Percentiles rank a stretch among this genome's conserved stretches.
phyloP scores from a whole-genome alignment of 805 yeast species.

The Candida tammaniensis region DNA sequence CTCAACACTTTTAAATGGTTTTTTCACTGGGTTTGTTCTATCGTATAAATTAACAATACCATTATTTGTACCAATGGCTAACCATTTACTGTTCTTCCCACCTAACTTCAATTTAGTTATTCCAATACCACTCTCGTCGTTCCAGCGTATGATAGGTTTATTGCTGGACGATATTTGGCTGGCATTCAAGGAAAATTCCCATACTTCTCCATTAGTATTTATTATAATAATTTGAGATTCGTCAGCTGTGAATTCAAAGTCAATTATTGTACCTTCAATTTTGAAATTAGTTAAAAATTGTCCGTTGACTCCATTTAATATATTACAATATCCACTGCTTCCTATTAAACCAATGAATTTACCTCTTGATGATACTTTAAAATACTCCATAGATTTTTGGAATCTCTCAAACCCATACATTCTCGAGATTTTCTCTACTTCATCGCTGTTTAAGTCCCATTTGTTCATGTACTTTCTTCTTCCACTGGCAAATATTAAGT shows the following conservation, averaged over 20 bases:
- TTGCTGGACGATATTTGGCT: slow-evolving; percentile 17
- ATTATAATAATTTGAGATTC: slow-evolving; percentile 49
- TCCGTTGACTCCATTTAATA: slow-evolving; percentile 74
- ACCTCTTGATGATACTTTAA: slow-evolving; percentile 74
- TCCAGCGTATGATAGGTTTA: slow-evolving; percentile 66
- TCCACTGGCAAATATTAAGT: slow-evolving; percentile 77
- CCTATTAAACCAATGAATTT: slow-evolving; percentile 73
- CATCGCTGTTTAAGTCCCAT: slow-evolving; percentile 76
- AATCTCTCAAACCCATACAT: slow-evolving; percentile 87
- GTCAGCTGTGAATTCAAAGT: slow-evolving; percentile 64
- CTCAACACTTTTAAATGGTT: slow-evolving; percentile 66
- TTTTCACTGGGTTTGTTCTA: slow-evolving; percentile 36
- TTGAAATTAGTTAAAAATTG: slow-evolving; percentile 86
- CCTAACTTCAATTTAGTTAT: slow-evolving; percentile 75
- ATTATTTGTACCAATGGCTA: slow-evolving; percentile 84
- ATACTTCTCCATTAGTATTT: slow-evolving; percentile 81
- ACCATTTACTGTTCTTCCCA: slow-evolving; percentile 67
- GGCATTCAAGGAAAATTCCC: slow-evolving; percentile 61
- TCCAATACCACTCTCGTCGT: slow-evolving; percentile 82
- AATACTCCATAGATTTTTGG: slow-evolving; percentile 85
- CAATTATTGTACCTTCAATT: slow-evolving; percentile 82
- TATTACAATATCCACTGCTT: slow-evolving; percentile 86
- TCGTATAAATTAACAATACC: slow-evolving; percentile 92
- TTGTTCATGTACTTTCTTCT: slow-evolving; percentile 88
- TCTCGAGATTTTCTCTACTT: slow-evolving; percentile 79